Evolutionary conservation across 495 filamentous ascomycete species (phyloP).

Genomic region (Penicillium taxi): DNA sequence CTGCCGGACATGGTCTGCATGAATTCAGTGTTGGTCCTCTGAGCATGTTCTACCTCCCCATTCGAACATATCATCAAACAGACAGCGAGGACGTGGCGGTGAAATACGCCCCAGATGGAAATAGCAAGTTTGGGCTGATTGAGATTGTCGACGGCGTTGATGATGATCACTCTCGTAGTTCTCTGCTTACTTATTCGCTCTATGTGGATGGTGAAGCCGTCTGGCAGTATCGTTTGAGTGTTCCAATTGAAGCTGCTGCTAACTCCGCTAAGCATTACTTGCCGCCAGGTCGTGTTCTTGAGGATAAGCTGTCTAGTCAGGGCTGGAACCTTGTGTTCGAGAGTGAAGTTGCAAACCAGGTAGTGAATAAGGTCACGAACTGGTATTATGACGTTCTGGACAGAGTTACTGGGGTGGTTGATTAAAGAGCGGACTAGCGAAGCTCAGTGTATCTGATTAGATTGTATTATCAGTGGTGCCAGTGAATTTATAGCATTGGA

Average conservation of each 20-base stretch:
- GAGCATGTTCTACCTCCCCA: constrained; percentile 85
- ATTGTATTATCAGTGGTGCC: too few species aligned
- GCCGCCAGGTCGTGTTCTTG: constrained; percentile 23
- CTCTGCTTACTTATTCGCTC: constrained; percentile 67
- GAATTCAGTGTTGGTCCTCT: constrained; percentile 87
- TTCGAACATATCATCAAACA: constrained; percentile 71
- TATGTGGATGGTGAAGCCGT: constrained; percentile 71
- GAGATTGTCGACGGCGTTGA: constrained; percentile 62
- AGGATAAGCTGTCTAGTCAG: constrained; percentile 15
- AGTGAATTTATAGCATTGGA: too few species aligned
- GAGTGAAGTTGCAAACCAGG: constrained; percentile 9
- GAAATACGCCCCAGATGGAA: constrained; percentile 82
- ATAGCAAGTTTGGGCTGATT: constrained; percentile 86
- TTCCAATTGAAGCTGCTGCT: constrained; percentile 24
- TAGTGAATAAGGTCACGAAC: constrained; percentile 2
- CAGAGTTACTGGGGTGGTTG: too few species aligned
- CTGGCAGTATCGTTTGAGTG: constrained; percentile 55
- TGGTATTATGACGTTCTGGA: constrained; percentile 10
- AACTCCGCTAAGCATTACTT: constrained; percentile 4
- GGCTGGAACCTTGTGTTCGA: constrained; percentile 14
- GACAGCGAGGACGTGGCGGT: constrained; percentile 71
- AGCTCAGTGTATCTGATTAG: too few species aligned
- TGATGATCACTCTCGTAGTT: constrained; percentile 42
- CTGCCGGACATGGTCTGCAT: constrained; percentile 50
- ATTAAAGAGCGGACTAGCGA: too few species aligned